A percentile compares a stretch with the other conserved stretches of the same genome.
These are phyloP conservation scores for Pugionium cornutum DNA, from an alignment of 345 rosid genomes.

Conservation along the genomic window DNA sequence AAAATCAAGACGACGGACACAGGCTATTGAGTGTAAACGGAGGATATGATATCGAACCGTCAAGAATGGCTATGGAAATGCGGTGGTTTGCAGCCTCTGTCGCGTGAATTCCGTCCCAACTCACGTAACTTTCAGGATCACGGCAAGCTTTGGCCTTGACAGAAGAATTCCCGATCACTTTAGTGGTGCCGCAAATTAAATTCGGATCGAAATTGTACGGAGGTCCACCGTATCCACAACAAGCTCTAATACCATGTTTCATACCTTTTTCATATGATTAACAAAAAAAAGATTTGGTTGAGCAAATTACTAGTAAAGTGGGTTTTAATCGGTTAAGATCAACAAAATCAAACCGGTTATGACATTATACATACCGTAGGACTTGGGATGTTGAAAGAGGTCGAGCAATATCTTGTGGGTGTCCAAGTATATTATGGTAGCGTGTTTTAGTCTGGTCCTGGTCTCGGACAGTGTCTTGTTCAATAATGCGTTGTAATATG, in stretches of 20 bases:
- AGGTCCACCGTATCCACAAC: too few relatives aligned
- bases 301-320: background rate
- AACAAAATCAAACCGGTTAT: constrained; percentile 6
- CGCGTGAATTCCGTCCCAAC: constrained; percentile 84
- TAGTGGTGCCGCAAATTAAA: too few relatives aligned
- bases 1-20: constrained; percentile 8
- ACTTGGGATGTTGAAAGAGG: too few relatives aligned
- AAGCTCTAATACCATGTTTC: constrained; percentile 58
- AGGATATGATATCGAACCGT: constrained; percentile 63
- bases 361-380: constrained; percentile 47
- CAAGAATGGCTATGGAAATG: constrained; percentile 52
- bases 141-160: constrained; percentile 56
- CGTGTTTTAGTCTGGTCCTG: constrained; percentile 52
- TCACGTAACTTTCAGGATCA: constrained; percentile 68
- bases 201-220: too few relatives aligned
- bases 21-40: constrained; percentile 50
- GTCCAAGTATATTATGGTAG: constrained; percentile 61
- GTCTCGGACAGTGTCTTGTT: too few relatives aligned
- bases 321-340: too few relatives aligned
- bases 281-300: background rate
- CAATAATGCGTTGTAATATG: too few relatives aligned
- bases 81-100: constrained; percentile 78
- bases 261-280: constrained; percentile 48
- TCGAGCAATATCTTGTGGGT: too few relatives aligned
- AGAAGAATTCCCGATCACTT: constrained; percentile 50